A percentile compares a stretch with the other conserved stretches of the same genome.
These are phyloP conservation scores for Dioscorea dumetorum DNA, from an alignment of 106 monocot species.

Conservation along the genomic window DNA sequence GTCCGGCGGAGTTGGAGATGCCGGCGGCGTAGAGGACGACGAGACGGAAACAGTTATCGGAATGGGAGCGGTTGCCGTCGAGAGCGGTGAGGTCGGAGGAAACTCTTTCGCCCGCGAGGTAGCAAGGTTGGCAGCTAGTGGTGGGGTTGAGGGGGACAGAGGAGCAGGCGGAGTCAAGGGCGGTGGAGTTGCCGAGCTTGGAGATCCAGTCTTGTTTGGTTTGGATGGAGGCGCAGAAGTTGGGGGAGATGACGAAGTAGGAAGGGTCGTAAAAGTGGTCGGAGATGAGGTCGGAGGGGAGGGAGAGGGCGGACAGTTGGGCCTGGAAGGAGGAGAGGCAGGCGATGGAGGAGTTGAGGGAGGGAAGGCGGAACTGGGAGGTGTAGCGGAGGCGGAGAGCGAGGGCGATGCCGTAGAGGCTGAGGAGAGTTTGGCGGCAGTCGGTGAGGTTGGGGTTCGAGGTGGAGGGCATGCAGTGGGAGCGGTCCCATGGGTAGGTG, in stretches of 20 bases:
- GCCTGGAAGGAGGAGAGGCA: constrained; percentile 44
- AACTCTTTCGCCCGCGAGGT: constrained; percentile 32
- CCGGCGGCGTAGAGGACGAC: constrained; percentile 50
- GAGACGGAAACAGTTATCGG: constrained; percentile 66
- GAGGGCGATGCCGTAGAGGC: constrained; percentile 45
- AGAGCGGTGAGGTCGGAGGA: constrained; percentile 31
- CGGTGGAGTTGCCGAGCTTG: constrained; percentile 28
- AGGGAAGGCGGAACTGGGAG: constrained; percentile 53
- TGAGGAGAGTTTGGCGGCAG: constrained; percentile 62
- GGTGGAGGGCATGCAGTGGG: constrained; percentile 25
- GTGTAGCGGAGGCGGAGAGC: constrained; percentile 49
- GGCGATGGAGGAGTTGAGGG: constrained; percentile 27
- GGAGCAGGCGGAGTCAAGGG: constrained; percentile 34
- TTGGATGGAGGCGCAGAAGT: constrained; percentile 63
- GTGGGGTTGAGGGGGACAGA: constrained; percentile 21
- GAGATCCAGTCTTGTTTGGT: constrained; percentile 31
- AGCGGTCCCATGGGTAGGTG: constrained; percentile 60
- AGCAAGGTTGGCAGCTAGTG: constrained; percentile 38
- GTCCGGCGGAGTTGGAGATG: constrained; percentile 32
- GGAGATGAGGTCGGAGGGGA: constrained; percentile 34
- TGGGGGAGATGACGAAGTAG: constrained; percentile 37
- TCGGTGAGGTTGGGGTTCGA: constrained; percentile 25
- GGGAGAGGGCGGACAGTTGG: constrained; percentile 43
- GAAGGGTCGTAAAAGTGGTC: constrained; percentile 38
- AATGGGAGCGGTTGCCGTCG: constrained; percentile 59